A percentile compares a stretch with the other conserved stretches of the same genome.
phyloP scores from a whole-genome alignment of 1,139 yeast genomes.

The Debaryomycetaceae sp. region DNA sequence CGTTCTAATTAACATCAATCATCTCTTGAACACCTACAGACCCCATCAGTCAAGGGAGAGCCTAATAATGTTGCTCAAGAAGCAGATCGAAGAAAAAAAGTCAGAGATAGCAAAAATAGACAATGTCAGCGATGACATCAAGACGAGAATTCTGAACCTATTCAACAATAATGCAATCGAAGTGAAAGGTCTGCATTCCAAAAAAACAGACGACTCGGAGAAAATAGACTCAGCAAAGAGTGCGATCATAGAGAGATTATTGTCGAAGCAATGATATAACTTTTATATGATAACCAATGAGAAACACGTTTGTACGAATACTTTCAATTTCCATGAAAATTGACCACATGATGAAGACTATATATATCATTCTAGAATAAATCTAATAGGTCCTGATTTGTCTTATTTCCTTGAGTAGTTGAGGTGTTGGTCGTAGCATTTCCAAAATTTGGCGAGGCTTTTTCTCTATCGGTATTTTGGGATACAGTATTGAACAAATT shows the following conservation, averaged over 20 bases:
- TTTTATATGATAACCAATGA: background rate
- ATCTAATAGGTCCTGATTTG: slow-evolving; percentile 52
- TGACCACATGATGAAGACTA: background rate
- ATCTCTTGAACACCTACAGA: slow-evolving; percentile 75
- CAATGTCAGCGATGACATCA: slow-evolving; percentile 42
- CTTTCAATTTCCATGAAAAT: background rate
- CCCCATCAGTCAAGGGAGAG: slow-evolving; percentile 89
- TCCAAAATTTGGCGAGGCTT: background rate
- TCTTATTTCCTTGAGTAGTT: slow-evolving; percentile 8
- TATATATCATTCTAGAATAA: slow-evolving; percentile 35
- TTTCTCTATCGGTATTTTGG: slow-evolving; percentile 1
- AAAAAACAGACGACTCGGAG: background rate
- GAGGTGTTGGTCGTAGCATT: slow-evolving; percentile 5
- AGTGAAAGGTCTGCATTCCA: slow-evolving; percentile 8
- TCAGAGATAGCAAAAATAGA: slow-evolving; percentile 53
- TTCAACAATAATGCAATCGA: slow-evolving; percentile 12
- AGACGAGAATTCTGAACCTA: slow-evolving; percentile 32
- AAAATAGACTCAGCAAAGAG: slow-evolving; percentile 8
- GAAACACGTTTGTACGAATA: background rate
- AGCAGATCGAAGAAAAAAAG: slow-evolving; percentile 54
- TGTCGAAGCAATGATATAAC: slow-evolving; percentile 8
- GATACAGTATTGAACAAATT: slow-evolving; percentile 32
- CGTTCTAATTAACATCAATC: slow-evolving; percentile 80
- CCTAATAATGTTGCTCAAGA: slow-evolving; percentile 64
- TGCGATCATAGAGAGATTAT: slow-evolving; percentile 13